Evolutionary conservation across 306 rosid species (phyloP).

Genomic region (Cucumis cinereus): DNA sequence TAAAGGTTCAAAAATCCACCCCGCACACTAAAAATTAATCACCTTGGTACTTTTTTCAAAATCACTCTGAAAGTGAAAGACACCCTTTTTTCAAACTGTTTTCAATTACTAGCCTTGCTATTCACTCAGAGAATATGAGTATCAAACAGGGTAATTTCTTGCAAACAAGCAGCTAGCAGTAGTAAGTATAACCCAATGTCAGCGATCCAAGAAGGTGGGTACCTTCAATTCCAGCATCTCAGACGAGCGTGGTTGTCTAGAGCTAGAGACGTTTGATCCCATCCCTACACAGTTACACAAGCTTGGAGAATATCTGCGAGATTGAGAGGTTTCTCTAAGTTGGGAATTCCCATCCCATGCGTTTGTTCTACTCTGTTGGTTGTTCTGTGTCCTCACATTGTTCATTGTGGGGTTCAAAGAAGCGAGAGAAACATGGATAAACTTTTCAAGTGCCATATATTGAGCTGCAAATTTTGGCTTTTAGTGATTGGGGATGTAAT

Average conservation of each 20-base stretch:
- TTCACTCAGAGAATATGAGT: not conserved
- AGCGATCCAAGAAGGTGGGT: constrained; percentile 7
- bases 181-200: not conserved
- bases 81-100: not conserved
- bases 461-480: not conserved
- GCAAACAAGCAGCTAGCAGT: not conserved
- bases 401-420: constrained; percentile 2
- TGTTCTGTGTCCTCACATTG: not conserved
- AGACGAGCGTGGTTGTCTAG: constrained; percentile 4
- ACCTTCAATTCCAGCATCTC: constrained; percentile 34
- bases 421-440: not conserved
- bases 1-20: not conserved
- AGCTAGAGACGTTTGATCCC: constrained; percentile 25
- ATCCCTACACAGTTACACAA: constrained; percentile 19
- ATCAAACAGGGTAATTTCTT: not conserved
- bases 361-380: not conserved
- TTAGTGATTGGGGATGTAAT: not conserved
- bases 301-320: constrained; percentile 36
- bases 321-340: not conserved
- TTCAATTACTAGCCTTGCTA: not conserved
- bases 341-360: not conserved
- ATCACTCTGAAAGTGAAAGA: not conserved
- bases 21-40: not conserved
- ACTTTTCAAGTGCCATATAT: not conserved
- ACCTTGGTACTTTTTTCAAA: not conserved